Evolutionary conservation across 768 basidiomycete genomes (phyloP), one percentile per base, ranked within the genome.

Genomic region (Mycena haematopus): DNA sequence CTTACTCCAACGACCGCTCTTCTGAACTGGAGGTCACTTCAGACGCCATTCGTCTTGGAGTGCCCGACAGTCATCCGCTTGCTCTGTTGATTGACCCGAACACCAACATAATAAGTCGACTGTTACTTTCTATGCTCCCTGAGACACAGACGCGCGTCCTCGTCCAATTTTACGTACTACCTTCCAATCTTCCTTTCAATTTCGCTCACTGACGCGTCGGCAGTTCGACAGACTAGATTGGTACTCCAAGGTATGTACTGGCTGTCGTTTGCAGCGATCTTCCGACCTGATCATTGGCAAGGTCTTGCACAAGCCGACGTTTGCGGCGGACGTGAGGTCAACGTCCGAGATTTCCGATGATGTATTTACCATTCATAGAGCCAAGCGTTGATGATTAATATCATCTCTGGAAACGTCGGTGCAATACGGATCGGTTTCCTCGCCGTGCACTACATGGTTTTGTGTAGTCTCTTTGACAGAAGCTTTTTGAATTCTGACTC

Each of bases 221-320:
- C 40, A 68, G 66, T 69, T 69, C 52, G 63, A 66, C 47, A 51
- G 63, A 51, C 45, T 69, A 9, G 68, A 66, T 52, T 69, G 68
- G 68, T 69, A 69, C 50, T 64, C 65, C 36, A 69, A 68, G 50
- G 68, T 66, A n/a, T 29, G 38, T 49, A 45, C 50, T 3, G 29
- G 40, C 24, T 27, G n/a, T 38, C 22, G 31, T 35, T 27, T 49
- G 15, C 17, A 29, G 47, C 47, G 25, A 27, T 49, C 44, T n/a
- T n/a, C n/a, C n/a, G n/a, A n/a, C n/a, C 21, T 33, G 14, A 22
- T 25, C 21, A 2, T 60, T 42, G 2, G 38, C 49, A 60, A 70
- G 67, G 67, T 66, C 17, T 47, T 73, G 46, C 72, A 73, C 60
- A 54, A 44, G 22, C 72, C 70, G n/a, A 65, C 72, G 6, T 73